Evolutionary conservation across 176 grass and related monocot genomes (phyloP).

Genomic region (maize (Zea mays)): Zm-B73-REFERENCE-NAM-5.0 NC_050103.1:125840501-125841000

Average conservation of each 20-base stretch:
- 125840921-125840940: not conserved
- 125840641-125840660: not conserved
- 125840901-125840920: not conserved
- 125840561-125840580: not conserved
- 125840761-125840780: not conserved
- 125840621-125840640: not conserved
- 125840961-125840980: not conserved
- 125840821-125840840: not conserved
- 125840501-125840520: too few species aligned
- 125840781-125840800: too few species aligned
- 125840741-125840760: not conserved
- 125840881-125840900: not conserved
- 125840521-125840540: too few species aligned
- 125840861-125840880: not conserved
- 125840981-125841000: too few species aligned
- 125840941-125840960: not conserved
- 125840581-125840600: not conserved
- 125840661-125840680: too few species aligned
- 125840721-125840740: not conserved
- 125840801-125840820: too few species aligned
- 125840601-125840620: not conserved
- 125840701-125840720: not conserved
- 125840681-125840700: not conserved
- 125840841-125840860: not conserved
- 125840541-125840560: too few species aligned